Conservation (phyloP, 768 basidiomycete species). For the Leccinum rimulosum region DNA sequence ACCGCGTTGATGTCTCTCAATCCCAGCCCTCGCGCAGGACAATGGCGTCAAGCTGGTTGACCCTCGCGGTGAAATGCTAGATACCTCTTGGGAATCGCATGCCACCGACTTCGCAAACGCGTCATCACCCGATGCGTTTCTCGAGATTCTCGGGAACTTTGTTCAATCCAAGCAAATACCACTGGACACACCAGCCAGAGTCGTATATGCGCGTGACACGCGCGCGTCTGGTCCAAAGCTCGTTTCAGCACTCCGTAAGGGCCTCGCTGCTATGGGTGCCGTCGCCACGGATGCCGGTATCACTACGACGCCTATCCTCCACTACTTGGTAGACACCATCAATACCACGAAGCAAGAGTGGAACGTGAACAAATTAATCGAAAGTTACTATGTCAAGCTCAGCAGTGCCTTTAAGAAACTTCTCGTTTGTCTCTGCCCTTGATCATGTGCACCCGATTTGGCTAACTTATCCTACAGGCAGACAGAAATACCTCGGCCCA, state of each 20-base stretch:
- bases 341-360: slow-evolving; percentile 81
- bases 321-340: slow-evolving; percentile 88
- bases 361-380: slow-evolving; percentile 77
- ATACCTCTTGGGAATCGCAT: slow-evolving; percentile 86
- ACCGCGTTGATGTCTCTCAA: neutral
- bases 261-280: slow-evolving; percentile 70
- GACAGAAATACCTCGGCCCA: slow-evolving; percentile 55
- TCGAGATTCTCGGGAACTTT: slow-evolving; percentile 59
- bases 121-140: slow-evolving; percentile 66
- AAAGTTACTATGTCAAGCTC: slow-evolving; percentile 84
- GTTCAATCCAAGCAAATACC: slow-evolving; percentile 71
- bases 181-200: slow-evolving; percentile 69
- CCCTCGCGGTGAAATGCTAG: slow-evolving; percentile 96
- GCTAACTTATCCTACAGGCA: slow-evolving; percentile 38
- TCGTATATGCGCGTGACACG: slow-evolving; percentile 92
- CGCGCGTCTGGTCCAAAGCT: slow-evolving; percentile 82
- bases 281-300: slow-evolving; percentile 75
- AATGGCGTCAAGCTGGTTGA: slow-evolving; percentile 99
- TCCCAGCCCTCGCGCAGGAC: slow-evolving; percentile 53
- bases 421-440: slow-evolving; percentile 54
- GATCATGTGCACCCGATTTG: neutral
- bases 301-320: slow-evolving; percentile 91
- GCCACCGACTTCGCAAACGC: slow-evolving; percentile 89
- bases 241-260: slow-evolving; percentile 76
- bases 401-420: slow-evolving; percentile 81